Conservation (phyloP, 768 basidiomycete genomes). For the Clitopilus hobsonii region DNA sequence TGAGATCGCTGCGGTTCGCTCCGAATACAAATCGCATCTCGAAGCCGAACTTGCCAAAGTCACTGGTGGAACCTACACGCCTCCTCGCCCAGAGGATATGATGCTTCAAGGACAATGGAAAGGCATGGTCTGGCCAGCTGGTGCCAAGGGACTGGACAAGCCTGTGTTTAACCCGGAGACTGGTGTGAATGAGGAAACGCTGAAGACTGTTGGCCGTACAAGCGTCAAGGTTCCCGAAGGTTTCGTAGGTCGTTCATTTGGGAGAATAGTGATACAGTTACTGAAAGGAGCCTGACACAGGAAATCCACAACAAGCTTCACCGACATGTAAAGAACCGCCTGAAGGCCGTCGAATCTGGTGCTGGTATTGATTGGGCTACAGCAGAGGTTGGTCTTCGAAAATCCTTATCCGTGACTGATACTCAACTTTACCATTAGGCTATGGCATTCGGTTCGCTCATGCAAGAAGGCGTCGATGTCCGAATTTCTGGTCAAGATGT, state of each 20-base stretch:
- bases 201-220: constrained; percentile 58
- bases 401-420: not conserved
- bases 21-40: constrained; percentile 56
- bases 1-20: constrained; percentile 47
- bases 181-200: constrained; percentile 48
- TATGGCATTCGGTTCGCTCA: constrained; percentile 81
- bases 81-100: constrained; percentile 35
- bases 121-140: constrained; percentile 58
- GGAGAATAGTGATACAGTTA: constrained; percentile 28
- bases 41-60: constrained; percentile 54
- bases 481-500: constrained; percentile 94
- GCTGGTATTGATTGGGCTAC: constrained; percentile 86
- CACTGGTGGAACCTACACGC: constrained; percentile 26
- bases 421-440: constrained; percentile 38
- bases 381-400: constrained; percentile 61
- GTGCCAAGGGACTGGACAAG: constrained; percentile 23
- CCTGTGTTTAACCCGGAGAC: constrained; percentile 60
- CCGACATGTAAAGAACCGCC: constrained; percentile 72
- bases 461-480: constrained; percentile 78
- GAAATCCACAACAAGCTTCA: constrained; percentile 76
- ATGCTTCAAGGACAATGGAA: constrained; percentile 70
- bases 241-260: constrained; percentile 52
- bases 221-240: constrained; percentile 56
- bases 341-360: constrained; percentile 64
- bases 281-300: constrained; percentile 29